Evolutionary conservation across 1,284 basidiomycete genomes (phyloP).

Genomic region (Mycena citricolor): DNA sequence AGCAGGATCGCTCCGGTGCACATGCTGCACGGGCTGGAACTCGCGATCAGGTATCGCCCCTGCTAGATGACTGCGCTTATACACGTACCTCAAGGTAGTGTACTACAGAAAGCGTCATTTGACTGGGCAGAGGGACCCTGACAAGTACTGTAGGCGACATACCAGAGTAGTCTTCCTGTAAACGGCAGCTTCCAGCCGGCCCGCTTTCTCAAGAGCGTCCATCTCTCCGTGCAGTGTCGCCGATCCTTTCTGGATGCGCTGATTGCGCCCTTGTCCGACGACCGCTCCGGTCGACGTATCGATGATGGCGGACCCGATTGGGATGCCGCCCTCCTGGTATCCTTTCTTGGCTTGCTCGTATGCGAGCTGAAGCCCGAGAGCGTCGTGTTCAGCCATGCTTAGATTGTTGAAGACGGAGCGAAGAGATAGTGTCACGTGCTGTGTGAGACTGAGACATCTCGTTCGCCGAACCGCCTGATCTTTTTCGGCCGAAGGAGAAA

Average conservation of each 20-base stretch:
- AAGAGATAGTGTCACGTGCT: too few species aligned
- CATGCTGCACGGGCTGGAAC: constrained; percentile 57
- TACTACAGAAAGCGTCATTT: constrained; percentile 26
- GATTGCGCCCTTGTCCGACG: constrained; percentile 35
- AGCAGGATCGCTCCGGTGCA: constrained; percentile 60
- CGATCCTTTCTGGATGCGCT: constrained; percentile 53
- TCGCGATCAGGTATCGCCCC: constrained; percentile 7
- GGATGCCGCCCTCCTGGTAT: constrained; percentile 52
- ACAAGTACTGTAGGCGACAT: neutral
- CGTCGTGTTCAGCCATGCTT: too few species aligned
- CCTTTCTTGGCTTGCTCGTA: constrained; percentile 45
- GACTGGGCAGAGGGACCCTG: constrained; percentile 23
- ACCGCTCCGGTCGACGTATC: constrained; percentile 18
- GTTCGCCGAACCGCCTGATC: too few species aligned
- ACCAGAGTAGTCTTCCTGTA: constrained; percentile 51
- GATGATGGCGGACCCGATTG: constrained; percentile 55
- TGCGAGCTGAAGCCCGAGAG: too few species aligned
- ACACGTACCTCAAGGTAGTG: constrained; percentile 50
- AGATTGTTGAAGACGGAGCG: too few species aligned
- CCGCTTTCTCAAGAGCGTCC: constrained; percentile 50
- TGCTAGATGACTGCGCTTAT: neutral
- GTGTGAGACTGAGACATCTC: too few species aligned
- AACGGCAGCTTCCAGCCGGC: constrained; percentile 41
- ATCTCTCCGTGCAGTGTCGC: constrained; percentile 59
- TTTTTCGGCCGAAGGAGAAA: too few species aligned